phyloP scores from a whole-genome alignment of 441 rosid genomes.

The Francoa sonchifolia region DNA sequence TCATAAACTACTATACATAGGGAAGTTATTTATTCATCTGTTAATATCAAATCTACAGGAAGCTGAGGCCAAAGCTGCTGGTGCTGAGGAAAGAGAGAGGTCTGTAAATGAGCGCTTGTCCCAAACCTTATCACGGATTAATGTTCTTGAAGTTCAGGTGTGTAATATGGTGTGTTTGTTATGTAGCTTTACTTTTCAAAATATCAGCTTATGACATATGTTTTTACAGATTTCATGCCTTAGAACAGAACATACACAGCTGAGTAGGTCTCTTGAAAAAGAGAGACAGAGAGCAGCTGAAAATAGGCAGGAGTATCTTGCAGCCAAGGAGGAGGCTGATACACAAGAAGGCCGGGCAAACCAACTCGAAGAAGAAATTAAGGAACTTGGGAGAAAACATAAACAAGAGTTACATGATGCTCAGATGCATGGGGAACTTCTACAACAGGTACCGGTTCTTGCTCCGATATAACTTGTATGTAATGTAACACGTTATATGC shows the following conservation, averaged over 20 bases:
- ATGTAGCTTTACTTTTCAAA: slow-evolving; percentile 8
- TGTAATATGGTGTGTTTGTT: slow-evolving; percentile 5
- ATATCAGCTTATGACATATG: slow-evolving; percentile 19
- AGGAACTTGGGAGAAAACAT: slow-evolving; percentile 65
- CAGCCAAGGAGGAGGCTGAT: slow-evolving; percentile 95
- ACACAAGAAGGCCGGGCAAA: slow-evolving; percentile 80
- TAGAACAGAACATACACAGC: slow-evolving; percentile 88
- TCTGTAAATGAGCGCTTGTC: slow-evolving; percentile 84
- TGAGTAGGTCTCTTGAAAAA: slow-evolving; percentile 88
- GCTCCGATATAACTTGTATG: background rate
- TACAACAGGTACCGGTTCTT: slow-evolving; percentile 61
- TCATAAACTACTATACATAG: slow-evolving; percentile 9
- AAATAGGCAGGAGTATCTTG: slow-evolving; percentile 90
- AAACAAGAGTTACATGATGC: slow-evolving; percentile 89
- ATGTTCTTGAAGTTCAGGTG: slow-evolving; percentile 98
- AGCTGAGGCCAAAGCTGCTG: slow-evolving; percentile 87
- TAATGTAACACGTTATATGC: too few relatives aligned
- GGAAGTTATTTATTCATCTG: slow-evolving; percentile 8
- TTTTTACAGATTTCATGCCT: slow-evolving; percentile 86
- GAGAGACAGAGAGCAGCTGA: slow-evolving; percentile 98
- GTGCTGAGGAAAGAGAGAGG: slow-evolving; percentile 86
- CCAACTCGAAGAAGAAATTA: slow-evolving; percentile 77
- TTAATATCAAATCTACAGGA: slow-evolving; percentile 39
- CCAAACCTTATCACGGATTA: slow-evolving; percentile 81
- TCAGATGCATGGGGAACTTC: slow-evolving; percentile 57